Evolutionary conservation across 2,329 filamentous ascomycete genomes (phyloP).

Genomic region (Fusarium tanahbumbuense): DNA sequence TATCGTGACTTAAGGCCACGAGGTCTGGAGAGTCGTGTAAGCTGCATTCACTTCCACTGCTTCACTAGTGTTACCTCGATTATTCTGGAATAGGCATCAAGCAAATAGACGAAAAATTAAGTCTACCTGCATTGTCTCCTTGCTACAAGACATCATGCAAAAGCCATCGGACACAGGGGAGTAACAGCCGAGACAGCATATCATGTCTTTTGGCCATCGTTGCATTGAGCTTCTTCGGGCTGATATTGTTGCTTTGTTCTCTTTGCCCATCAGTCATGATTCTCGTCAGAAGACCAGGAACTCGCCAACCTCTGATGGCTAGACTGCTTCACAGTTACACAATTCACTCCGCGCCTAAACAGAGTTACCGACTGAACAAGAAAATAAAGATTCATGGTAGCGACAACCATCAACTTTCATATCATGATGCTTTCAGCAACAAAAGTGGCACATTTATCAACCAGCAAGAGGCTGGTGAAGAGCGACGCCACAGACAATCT

Average conservation of each 20-base stretch:
- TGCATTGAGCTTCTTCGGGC: neutral
- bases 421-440: neutral
- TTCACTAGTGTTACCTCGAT: neutral
- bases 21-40: neutral
- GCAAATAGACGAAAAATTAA: neutral
- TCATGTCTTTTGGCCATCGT: neutral
- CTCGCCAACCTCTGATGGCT: neutral
- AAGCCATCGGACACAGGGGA: neutral
- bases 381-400: neutral
- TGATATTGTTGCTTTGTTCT: neutral
- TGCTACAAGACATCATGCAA: neutral
- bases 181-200: neutral
- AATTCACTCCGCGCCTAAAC: neutral
- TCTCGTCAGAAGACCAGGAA: neutral
- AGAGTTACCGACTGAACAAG: neutral
- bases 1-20: neutral
- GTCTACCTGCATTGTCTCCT: neutral
- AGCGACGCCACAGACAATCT: neutral
- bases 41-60: neutral
- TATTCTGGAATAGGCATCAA: neutral
- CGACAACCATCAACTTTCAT: neutral
- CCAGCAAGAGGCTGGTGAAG: neutral
- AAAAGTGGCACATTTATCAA: neutral
- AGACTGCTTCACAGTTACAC: neutral
- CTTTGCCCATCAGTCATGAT: neutral